Conservation (phyloP, 352 stramenopile species). For the Phytopythium oedochilum region DNA sequence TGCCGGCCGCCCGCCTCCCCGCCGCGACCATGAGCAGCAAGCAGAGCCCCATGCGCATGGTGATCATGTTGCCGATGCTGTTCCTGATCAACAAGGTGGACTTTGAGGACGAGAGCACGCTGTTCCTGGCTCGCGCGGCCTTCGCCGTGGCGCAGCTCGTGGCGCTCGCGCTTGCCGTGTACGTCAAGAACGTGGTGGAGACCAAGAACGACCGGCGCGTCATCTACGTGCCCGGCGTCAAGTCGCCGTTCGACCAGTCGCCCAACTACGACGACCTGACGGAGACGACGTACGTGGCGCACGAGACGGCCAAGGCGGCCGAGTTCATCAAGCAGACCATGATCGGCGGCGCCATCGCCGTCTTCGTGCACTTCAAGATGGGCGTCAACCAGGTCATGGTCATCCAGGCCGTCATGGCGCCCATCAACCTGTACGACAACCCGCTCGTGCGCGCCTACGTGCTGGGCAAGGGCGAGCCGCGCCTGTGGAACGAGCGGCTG, state of each 20-base stretch:
- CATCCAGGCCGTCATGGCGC: constrained; percentile 84
- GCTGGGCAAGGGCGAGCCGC: constrained; percentile 49
- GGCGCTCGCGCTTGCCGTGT: constrained; percentile 57
- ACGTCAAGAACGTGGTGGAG: constrained; percentile 72
- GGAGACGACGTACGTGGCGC: constrained; percentile 70
- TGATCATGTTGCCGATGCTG: constrained; percentile 82
- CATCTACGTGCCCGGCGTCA: constrained; percentile 65
- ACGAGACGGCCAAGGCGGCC: constrained; percentile 67
- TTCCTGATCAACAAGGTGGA: constrained; percentile 86
- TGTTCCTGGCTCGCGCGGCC: constrained; percentile 53
- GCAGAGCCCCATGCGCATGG: constrained; percentile 76
- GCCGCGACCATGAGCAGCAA: constrained; percentile 47
- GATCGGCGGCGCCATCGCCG: constrained; percentile 72
- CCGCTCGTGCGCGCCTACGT: constrained; percentile 71
- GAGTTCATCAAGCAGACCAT: constrained; percentile 84
- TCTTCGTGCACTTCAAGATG: constrained; percentile 82
- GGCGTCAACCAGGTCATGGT: constrained; percentile 85
- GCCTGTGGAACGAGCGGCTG: constrained; percentile 78
- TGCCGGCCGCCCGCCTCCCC: too few relatives aligned
- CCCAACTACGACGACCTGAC: constrained; percentile 77
- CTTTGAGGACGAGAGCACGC: constrained; percentile 69
- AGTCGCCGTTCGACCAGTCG: constrained; percentile 76
- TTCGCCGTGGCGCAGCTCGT: constrained; percentile 61
- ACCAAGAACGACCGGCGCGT: constrained; percentile 74
- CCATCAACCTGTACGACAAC: constrained; percentile 83